Base-by-base conservation (phyloP, 176 grass and related monocot genomes). In the Eleusine coracana region DNA sequence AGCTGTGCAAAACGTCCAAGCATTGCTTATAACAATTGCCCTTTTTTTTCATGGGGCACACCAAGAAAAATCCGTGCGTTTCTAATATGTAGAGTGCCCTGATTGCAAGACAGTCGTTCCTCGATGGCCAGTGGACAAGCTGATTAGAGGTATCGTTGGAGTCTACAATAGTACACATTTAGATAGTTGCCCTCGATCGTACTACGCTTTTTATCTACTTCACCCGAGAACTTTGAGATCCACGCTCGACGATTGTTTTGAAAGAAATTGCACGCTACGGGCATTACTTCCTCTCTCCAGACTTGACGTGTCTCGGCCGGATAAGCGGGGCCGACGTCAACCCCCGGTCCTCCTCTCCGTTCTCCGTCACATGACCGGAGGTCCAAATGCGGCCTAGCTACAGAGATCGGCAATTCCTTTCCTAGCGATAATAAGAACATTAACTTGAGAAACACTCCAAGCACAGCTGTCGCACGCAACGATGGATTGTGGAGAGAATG, bases 151-250 rank as follows among this genome's bases (percentile, higher is more conserved):
- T 51, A 21, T 4, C 14, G 31, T 75, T 56, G 50, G 49, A 74
- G 10, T 21, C 1, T 7, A 5, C 7, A 75, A 5, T 5, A 62
- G 27, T 61, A 13, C n/a, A 28, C 31, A 34, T 34, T 16, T 62
- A 25, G 59, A 28, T 69, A 11, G 7, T 18, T 28, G 13, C 38
- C 49, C 49, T 80, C 34, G 66, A 70, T 70, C 20, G n/a, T 42
- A 55, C n/a, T 42, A 55, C n/a, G 66, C 36, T 70, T 70, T 10
- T 28, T 42, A 1, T 27, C 1, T 39, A 58, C 37, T 70, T n/a
- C 23, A 81, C 66, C 66, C 36, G 41, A 70, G 52, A 59, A 70
- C 46, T 18, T 80, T 74, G 87, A 88, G 87, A 88, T 88, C 76
- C 76, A 75, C 76, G 81, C 76, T 69, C 28, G 5, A 29, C 46